Evolutionary conservation across 2,329 filamentous ascomycete genomes (phyloP).

Genomic region (Fusarium ramigenum): DNA sequence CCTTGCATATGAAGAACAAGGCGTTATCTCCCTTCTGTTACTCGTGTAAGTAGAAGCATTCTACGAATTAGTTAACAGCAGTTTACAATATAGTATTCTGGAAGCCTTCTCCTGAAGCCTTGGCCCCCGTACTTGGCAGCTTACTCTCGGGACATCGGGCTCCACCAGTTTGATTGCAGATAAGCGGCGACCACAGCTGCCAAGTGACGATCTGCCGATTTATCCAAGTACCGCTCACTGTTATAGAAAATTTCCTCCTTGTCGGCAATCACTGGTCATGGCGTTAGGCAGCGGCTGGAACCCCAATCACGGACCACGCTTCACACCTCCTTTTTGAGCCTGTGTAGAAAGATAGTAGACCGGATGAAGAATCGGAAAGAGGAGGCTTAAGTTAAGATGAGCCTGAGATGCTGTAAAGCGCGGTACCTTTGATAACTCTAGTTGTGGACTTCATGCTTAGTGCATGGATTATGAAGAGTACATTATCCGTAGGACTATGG

Average conservation of each 20-base stretch:
- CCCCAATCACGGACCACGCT: background rate
- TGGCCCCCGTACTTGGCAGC: background rate
- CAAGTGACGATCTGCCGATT: background rate
- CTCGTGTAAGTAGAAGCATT: accelerated
- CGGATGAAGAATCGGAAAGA: too few relatives aligned
- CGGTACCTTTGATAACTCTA: too few relatives aligned
- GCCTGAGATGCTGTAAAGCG: too few relatives aligned
- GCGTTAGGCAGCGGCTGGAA: background rate
- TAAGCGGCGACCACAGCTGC: slow-evolving; percentile 1
- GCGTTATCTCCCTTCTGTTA: accelerated
- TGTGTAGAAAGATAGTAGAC: accelerated
- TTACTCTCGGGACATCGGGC: background rate
- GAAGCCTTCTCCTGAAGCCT: background rate
- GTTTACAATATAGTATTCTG: background rate
- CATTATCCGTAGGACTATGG: too few relatives aligned
- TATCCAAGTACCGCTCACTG: background rate
- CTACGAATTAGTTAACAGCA: accelerated
- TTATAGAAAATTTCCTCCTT: accelerated
- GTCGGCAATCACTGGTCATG: background rate
- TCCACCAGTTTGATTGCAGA: slow-evolving; percentile 1
- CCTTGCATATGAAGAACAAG: accelerated
- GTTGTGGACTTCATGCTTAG: too few relatives aligned
- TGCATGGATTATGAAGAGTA: too few relatives aligned
- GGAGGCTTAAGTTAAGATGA: too few relatives aligned
- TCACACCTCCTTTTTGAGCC: too few relatives aligned